Evolutionary conservation across 805 yeast species (phyloP).

Genomic region (Lipomyces japonicus): DNA sequence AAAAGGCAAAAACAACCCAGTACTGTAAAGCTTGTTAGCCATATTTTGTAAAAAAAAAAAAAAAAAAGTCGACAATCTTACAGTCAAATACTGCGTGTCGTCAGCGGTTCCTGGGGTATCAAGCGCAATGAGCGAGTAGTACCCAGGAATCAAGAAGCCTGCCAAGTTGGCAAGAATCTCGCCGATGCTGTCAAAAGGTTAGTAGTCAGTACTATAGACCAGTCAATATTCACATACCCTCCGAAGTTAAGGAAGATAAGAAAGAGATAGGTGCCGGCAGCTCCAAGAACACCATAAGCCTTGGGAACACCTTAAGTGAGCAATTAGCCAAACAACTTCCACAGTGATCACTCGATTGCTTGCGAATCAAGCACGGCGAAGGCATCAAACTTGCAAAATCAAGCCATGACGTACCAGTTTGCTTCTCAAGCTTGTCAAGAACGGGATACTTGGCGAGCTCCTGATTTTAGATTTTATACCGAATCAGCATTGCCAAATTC

Average conservation of each 20-base stretch:
- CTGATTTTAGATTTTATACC: no score
- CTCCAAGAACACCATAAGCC: constrained; percentile 74
- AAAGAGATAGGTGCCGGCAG: constrained; percentile 62
- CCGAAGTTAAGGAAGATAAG: constrained; percentile 85
- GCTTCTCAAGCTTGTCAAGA: constrained; percentile 37
- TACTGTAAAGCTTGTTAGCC: constrained; percentile 41
- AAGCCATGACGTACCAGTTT: constrained; percentile 33
- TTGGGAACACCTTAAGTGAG: constrained; percentile 53
- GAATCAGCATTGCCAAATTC: no score
- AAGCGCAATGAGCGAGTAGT: constrained; percentile 79
- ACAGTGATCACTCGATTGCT: no score
- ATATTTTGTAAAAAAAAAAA: neutral
- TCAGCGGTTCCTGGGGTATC: constrained; percentile 65
- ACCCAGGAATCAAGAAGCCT: constrained; percentile 87
- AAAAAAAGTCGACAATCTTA: neutral
- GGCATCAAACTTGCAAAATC: no score
- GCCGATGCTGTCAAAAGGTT: constrained; percentile 50
- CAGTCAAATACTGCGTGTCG: constrained; percentile 70
- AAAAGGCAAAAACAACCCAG: constrained; percentile 96
- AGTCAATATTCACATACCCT: constrained; percentile 44
- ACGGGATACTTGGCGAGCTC: constrained; percentile 38
- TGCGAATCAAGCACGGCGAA: no score
- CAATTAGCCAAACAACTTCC: neutral
- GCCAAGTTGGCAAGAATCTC: constrained; percentile 89
- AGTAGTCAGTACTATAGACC: neutral